These are phyloP conservation scores for Pythium periplocum DNA, from an alignment of 352 stramenopile species.

Conservation along the genomic window DNA sequence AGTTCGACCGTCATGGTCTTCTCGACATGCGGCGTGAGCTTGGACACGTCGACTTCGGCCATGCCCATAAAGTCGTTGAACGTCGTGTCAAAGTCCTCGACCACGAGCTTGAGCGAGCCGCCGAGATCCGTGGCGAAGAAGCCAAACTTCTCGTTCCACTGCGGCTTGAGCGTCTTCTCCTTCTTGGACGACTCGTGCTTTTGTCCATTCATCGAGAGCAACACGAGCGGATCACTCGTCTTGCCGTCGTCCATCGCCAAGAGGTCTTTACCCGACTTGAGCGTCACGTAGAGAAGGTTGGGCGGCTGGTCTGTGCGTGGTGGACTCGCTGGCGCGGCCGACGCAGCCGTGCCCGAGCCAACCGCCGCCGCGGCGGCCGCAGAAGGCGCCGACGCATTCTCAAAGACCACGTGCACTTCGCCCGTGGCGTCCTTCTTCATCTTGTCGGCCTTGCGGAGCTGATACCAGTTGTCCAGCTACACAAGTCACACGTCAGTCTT, in stretches of 20 bases:
- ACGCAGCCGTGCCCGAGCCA: constrained; percentile 14
- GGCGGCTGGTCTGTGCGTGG: constrained; percentile 24
- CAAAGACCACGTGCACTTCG: constrained; percentile 52
- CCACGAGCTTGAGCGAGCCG: constrained; percentile 39
- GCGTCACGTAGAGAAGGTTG: constrained; percentile 66
- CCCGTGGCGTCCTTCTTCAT: constrained; percentile 73
- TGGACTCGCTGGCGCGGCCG: constrained; percentile 7
- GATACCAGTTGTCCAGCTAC: constrained; percentile 66
- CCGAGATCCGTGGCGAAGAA: constrained; percentile 63
- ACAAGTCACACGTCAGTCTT: not conserved
- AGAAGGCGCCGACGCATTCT: constrained; percentile 9
- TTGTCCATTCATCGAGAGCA: constrained; percentile 68
- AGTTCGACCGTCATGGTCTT: constrained; percentile 55
- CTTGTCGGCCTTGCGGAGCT: constrained; percentile 49
- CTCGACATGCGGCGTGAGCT: constrained; percentile 48
- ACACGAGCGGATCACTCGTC: constrained; percentile 85
- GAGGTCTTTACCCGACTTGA: constrained; percentile 72
- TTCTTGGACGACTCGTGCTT: constrained; percentile 77
- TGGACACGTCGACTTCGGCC: constrained; percentile 44
- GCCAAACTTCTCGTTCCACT: constrained; percentile 80
- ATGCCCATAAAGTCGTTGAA: constrained; percentile 82
- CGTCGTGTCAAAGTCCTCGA: constrained; percentile 72
- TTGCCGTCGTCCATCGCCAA: constrained; percentile 84
- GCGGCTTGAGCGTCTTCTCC: constrained; percentile 58
- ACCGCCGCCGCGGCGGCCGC: constrained; percentile 5